These are phyloP conservation scores for Priceomyces haplophilus DNA, from an alignment of 805 yeast genomes.

Conservation along the genomic window DNA sequence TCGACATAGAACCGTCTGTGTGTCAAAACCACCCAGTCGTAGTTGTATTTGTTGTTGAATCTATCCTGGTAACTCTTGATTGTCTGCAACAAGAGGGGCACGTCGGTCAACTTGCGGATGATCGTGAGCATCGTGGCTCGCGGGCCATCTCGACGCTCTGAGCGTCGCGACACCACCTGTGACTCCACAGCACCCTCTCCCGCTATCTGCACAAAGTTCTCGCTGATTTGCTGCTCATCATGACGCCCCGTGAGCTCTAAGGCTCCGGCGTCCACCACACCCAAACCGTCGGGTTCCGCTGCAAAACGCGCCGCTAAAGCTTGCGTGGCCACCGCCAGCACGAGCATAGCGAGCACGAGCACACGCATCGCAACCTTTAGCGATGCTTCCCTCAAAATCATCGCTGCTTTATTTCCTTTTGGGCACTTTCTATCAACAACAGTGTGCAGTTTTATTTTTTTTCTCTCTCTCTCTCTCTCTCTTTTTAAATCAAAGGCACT, in stretches of 20 bases:
- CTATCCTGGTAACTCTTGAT: constrained; percentile 14
- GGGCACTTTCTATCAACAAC: too few species aligned
- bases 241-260: too few species aligned
- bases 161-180: background rate
- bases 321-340: too few species aligned
- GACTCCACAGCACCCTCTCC: background rate
- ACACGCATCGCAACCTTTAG: too few species aligned
- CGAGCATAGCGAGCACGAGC: too few species aligned
- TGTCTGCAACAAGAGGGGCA: constrained; percentile 6
- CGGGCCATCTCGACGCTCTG: background rate
- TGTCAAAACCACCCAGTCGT: constrained; percentile 25
- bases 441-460: too few species aligned
- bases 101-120: constrained; percentile 5
- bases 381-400: too few species aligned
- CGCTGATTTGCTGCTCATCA: background rate
- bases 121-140: constrained; percentile 11
- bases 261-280: background rate
- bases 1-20: constrained; percentile 15
- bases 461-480: too few species aligned
- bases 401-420: too few species aligned
- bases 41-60: constrained; percentile 21
- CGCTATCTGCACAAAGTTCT: background rate
- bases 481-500: too few species aligned
- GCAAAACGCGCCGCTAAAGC: too few species aligned
- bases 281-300: too few species aligned